Evolutionary conservation across 441 rosid genomes (phyloP).

Genomic region (Euphorbia corollata): DNA sequence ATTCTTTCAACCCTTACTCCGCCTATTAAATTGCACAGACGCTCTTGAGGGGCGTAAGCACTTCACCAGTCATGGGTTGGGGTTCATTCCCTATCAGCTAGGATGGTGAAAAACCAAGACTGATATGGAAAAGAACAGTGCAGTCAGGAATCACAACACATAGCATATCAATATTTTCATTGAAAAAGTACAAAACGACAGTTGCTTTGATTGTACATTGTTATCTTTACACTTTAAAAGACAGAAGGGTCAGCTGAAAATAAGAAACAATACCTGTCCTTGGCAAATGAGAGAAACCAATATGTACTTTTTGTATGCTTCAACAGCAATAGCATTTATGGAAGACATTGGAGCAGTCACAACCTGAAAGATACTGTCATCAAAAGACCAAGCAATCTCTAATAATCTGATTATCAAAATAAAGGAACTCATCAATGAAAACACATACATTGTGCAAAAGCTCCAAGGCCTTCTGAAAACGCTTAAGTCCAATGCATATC

Average conservation of each 20-base stretch:
- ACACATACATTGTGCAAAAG: conserved; percentile 70
- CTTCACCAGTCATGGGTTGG: too few relatives aligned
- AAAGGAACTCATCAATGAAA: conserved; percentile 13
- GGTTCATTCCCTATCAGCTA: too few relatives aligned
- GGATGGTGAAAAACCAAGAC: too few relatives aligned
- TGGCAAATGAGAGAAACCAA: conserved; percentile 73
- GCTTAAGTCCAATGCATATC: conserved; percentile 81
- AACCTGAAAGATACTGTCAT: conserved; percentile 38
- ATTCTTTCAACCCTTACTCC: too few relatives aligned
- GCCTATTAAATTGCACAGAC: too few relatives aligned
- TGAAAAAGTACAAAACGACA: too few relatives aligned
- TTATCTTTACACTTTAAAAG: neutral
- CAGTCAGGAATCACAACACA: too few relatives aligned
- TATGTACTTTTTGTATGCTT: conserved; percentile 86
- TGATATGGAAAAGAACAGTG: too few relatives aligned
- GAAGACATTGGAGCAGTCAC: conserved; percentile 83
- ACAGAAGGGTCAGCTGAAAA: neutral
- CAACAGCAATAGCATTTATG: conserved; percentile 73
- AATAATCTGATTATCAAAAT: conserved; percentile 14
- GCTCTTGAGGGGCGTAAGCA: too few relatives aligned
- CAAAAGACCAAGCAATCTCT: conserved; percentile 5
- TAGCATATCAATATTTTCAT: too few relatives aligned
- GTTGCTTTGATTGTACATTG: neutral
- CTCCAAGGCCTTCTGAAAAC: conserved; percentile 80
- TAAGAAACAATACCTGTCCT: conserved; percentile 52